Conservation (phyloP, 2,329 filamentous ascomycete species). For the Orbilia brochopaga region DNA sequence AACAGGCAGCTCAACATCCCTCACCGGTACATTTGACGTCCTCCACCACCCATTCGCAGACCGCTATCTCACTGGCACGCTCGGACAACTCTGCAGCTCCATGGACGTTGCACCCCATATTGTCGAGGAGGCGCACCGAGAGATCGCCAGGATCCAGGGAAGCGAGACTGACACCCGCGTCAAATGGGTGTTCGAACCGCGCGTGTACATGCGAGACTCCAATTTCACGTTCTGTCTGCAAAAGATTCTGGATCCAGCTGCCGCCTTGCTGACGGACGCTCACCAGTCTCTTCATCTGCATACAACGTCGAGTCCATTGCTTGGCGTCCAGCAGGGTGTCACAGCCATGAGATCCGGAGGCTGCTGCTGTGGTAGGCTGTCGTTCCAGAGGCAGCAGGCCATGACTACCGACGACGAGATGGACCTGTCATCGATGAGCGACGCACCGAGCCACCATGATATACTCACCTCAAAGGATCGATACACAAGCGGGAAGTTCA, state of each 20-base stretch:
- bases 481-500: too few relatives aligned
- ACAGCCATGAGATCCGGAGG: background rate
- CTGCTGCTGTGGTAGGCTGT: background rate
- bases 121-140: background rate
- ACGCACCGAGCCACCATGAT: background rate
- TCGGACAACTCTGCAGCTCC: background rate
- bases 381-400: background rate
- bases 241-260: conserved; percentile 11
- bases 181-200: conserved; percentile 1
- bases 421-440: background rate
- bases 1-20: background rate
- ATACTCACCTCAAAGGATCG: background rate
- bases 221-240: conserved; percentile 16
- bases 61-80: background rate
- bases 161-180: background rate
- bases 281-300: background rate
- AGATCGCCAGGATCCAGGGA: conserved; percentile 5
- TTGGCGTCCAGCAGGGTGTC: background rate
- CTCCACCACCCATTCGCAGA: background rate
- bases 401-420: background rate
- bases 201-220: background rate
- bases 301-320: background rate
- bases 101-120: conserved; percentile 6
- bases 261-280: conserved; percentile 1
- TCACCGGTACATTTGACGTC: background rate